phyloP scores from a whole-genome alignment of 208 protist genomes.

The Trypanosoma melophagium region DNA sequence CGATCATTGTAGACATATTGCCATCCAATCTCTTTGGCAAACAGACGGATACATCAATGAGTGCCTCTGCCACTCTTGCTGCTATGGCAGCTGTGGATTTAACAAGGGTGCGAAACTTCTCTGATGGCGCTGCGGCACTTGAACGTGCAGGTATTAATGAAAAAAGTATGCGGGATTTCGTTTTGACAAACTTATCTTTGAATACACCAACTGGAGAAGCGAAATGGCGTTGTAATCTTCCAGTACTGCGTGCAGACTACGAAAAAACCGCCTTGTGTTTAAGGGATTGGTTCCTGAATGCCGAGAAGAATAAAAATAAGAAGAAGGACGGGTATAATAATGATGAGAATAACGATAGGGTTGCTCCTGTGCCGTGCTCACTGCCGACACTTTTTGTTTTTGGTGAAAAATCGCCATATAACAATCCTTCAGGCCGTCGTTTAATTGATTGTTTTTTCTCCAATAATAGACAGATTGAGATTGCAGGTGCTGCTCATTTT shows the following conservation, averaged over 20 bases:
- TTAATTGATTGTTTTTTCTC: slow-evolving; percentile 63
- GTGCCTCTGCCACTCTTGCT: slow-evolving; percentile 37
- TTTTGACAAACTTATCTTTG: slow-evolving; percentile 73
- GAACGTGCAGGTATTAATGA: slow-evolving; percentile 54
- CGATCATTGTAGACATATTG: slow-evolving; percentile 80
- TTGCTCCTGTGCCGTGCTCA: slow-evolving; percentile 44
- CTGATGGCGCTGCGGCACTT: slow-evolving; percentile 46
- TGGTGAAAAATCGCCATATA: slow-evolving; percentile 77
- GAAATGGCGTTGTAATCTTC: slow-evolving; percentile 45
- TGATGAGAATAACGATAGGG: background rate
- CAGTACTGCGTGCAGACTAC: slow-evolving; percentile 17
- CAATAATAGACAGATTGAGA: slow-evolving; percentile 54
- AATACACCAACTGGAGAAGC: slow-evolving; percentile 27
- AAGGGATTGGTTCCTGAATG: slow-evolving; percentile 24
- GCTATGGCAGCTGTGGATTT: slow-evolving; percentile 64
- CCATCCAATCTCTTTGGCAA: slow-evolving; percentile 35
- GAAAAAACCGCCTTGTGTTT: slow-evolving; percentile 9
- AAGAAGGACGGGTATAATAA: too few species aligned
- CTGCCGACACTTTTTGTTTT: slow-evolving; percentile 86
- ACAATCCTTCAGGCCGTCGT: slow-evolving; percentile 38
- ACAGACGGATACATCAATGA: slow-evolving; percentile 6
- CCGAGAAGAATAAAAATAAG: background rate
- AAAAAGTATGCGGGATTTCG: slow-evolving; percentile 72
- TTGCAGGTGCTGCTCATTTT: slow-evolving; percentile 77
- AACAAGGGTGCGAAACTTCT: slow-evolving; percentile 47